phyloP scores from a whole-genome alignment of 805 yeast species.

The Ogataea pini region DNA sequence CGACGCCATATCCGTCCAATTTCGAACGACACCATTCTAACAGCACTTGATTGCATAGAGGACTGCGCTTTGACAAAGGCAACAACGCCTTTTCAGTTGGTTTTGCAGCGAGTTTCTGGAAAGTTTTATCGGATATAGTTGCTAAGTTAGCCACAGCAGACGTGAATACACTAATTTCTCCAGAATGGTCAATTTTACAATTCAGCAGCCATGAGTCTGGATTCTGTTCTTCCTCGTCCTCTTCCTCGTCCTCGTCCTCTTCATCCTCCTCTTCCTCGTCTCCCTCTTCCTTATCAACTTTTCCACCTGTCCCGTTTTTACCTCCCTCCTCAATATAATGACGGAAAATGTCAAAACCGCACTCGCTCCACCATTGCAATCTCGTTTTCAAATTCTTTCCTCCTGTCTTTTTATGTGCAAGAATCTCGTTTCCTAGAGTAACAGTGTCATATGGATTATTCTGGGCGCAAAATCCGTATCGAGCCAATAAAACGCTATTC shows the following conservation, averaged over 20 bases:
- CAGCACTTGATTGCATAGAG: constrained; percentile 7
- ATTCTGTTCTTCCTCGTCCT: constrained; percentile 34
- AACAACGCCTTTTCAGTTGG: constrained; percentile 9
- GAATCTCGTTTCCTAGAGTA: constrained; percentile 52
- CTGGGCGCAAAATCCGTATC: constrained; percentile 74
- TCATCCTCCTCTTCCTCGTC: constrained; percentile 33
- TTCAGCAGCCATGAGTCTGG: constrained; percentile 35
- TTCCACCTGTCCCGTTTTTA: neutral
- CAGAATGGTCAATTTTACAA: constrained; percentile 45
- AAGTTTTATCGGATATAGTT: constrained; percentile 31
- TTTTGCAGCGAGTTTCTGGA: constrained; percentile 25
- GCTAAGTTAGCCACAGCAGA: constrained; percentile 42
- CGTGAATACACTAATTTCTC: constrained; percentile 47
- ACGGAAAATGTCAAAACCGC: constrained; percentile 22
- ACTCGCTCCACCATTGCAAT: constrained; percentile 30
- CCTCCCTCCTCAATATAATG: constrained; percentile 16
- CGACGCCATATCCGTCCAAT: neutral
- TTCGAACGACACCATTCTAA: constrained; percentile 12
- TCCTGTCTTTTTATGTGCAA: constrained; percentile 20
- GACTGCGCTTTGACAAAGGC: neutral
- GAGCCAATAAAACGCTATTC: constrained; percentile 64
- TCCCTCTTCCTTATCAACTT: constrained; percentile 18
- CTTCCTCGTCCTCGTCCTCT: no score
- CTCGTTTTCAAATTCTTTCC: constrained; percentile 19
- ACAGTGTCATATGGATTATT: constrained; percentile 58